phyloP scores from a whole-genome alignment of 164 flowering plant species.

The Cinnamomum chago region DNA sequence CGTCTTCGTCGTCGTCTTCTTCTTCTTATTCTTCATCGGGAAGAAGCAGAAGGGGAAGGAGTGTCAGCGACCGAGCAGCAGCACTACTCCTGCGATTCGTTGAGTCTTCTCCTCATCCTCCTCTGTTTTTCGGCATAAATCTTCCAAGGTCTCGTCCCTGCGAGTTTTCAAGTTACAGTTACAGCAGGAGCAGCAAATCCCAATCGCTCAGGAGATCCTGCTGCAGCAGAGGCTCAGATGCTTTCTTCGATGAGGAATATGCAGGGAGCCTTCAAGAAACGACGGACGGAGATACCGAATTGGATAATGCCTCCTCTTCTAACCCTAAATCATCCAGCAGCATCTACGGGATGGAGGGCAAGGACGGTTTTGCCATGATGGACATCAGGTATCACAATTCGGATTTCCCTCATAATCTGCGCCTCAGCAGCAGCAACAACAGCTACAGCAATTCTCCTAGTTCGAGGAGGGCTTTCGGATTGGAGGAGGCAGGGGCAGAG shows the following conservation, averaged over 20 bases:
- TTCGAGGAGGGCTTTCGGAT: background rate
- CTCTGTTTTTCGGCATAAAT: slow-evolving; percentile 29
- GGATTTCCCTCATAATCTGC: background rate
- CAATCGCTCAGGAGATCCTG: slow-evolving; percentile 33
- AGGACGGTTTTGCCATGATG: background rate
- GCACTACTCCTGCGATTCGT: slow-evolving; percentile 11
- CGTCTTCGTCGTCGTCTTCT: slow-evolving; percentile 7
- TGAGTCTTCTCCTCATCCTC: background rate
- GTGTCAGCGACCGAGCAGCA: slow-evolving; percentile 12
- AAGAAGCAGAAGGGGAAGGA: slow-evolving; percentile 12
- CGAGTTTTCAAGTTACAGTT: background rate
- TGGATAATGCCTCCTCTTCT: too few species aligned
- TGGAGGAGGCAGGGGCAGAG: slow-evolving; percentile 42
- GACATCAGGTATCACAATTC: background rate
- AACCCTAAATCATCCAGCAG: too few species aligned
- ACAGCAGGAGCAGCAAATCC: background rate
- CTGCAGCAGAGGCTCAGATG: slow-evolving; percentile 46
- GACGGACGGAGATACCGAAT: slow-evolving; percentile 14
- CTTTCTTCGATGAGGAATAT: slow-evolving; percentile 67
- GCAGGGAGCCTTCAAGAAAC: slow-evolving; percentile 49
- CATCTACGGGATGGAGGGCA: background rate
- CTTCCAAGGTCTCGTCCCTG: slow-evolving; percentile 38
- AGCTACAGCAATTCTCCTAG: background rate
- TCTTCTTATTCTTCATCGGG: slow-evolving; percentile 8
- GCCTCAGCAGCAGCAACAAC: background rate